Evolutionary conservation across 2,329 filamentous ascomycete genomes (phyloP).

Genomic region (Colletotrichum theobromicola): DNA sequence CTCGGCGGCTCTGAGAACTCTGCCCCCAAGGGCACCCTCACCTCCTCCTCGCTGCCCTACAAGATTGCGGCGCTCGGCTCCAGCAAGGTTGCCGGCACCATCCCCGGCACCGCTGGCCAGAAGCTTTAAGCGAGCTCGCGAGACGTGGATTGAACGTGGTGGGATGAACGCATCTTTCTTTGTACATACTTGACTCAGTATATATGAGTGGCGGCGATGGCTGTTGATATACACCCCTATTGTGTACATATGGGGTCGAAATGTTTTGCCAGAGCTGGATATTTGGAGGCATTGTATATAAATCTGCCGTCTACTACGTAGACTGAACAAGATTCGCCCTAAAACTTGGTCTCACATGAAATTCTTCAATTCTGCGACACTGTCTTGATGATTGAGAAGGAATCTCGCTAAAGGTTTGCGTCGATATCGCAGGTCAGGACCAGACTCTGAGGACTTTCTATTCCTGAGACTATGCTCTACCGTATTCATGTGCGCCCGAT

Average conservation of each 20-base stretch:
- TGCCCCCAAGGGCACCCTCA: conserved; percentile 52
- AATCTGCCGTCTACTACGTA: neutral
- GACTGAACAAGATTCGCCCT: neutral
- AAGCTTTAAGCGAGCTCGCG: conserved; percentile 24
- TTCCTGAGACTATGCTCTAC: no score
- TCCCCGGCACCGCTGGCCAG: conserved; percentile 39
- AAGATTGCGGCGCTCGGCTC: conserved; percentile 45
- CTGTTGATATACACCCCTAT: neutral
- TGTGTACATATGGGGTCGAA: neutral
- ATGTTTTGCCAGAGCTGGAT: conserved; percentile 6
- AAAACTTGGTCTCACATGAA: neutral
- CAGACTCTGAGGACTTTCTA: no score
- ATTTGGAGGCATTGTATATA: conserved; percentile 1
- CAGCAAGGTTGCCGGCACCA: conserved; percentile 42
- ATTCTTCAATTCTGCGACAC: no score
- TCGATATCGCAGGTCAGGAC: no score
- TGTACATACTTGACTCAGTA: conserved; percentile 18
- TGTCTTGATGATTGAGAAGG: no score
- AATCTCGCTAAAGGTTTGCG: no score
- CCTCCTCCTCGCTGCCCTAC: conserved; percentile 55
- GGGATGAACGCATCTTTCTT: neutral
- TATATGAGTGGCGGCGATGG: neutral
- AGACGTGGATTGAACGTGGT: neutral
- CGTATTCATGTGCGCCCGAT: no score
- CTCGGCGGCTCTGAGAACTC: conserved; percentile 49